A percentile compares a stretch with the other conserved stretches of the same genome.
These are phyloP conservation scores for Phoma sp. DNA, from an alignment of 2,329 filamentous ascomycete species.

Conservation along the genomic window DNA sequence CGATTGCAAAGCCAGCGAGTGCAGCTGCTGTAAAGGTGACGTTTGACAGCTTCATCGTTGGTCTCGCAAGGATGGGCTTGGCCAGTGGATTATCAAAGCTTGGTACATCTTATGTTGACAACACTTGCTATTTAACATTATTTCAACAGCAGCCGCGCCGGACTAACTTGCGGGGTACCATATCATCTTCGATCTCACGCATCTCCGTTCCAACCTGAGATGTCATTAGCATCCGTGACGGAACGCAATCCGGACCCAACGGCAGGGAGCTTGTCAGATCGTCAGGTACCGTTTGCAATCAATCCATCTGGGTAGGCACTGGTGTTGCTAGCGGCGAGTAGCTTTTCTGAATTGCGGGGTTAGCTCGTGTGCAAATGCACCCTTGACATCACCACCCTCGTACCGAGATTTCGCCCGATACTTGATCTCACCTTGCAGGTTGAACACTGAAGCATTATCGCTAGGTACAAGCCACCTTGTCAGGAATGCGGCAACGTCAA, in stretches of 20 bases:
- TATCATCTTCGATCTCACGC: background rate
- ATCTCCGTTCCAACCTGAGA: background rate
- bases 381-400: conserved; percentile 6
- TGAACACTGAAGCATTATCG: too few species aligned
- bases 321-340: background rate
- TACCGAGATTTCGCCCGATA: conserved; percentile 8
- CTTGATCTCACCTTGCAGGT: background rate
- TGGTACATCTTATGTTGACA: background rate
- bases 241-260: conserved; percentile 1
- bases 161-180: background rate
- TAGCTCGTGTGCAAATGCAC: background rate
- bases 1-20: background rate
- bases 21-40: background rate
- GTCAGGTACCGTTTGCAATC: background rate
- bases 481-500: too few species aligned
- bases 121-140: conserved; percentile 8
- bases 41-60: background rate
- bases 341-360: conserved; percentile 1
- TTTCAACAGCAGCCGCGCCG: background rate
- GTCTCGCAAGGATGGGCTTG: background rate
- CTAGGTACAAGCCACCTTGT: too few species aligned
- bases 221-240: background rate
- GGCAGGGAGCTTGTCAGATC: conserved; percentile 1
- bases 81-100: background rate
- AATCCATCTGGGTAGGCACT: background rate